Evolutionary conservation across 2,329 filamentous ascomycete species (phyloP).

Genomic region (Aspergillus pseudoviridinutans): DNA sequence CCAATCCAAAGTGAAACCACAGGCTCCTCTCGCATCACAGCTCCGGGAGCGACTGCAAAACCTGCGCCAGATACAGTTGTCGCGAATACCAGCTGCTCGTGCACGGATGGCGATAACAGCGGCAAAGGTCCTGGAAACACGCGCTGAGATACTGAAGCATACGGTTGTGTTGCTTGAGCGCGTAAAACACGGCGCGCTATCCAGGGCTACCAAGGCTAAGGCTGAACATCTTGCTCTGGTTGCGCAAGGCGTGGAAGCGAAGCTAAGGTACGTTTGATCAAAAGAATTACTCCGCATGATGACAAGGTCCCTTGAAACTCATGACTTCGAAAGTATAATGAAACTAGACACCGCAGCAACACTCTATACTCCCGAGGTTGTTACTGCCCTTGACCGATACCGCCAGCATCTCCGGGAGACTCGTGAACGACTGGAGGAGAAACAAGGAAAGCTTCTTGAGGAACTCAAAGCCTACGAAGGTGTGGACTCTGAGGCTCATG

Average conservation of each 20-base stretch:
- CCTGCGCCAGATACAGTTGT: constrained; percentile 30
- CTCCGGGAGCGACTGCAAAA: constrained; percentile 23
- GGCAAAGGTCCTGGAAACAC: constrained; percentile 29
- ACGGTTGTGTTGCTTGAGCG: constrained; percentile 39
- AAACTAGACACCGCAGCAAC: constrained; percentile 33
- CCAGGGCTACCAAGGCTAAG: constrained; percentile 34
- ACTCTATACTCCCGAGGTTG: constrained; percentile 37
- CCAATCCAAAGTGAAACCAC: constrained; percentile 5
- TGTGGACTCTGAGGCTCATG: constrained; percentile 14
- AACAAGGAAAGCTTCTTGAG: constrained; percentile 23
- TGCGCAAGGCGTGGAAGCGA: constrained; percentile 35
- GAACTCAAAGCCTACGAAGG: constrained; percentile 35
- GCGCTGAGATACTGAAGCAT: constrained; percentile 33
- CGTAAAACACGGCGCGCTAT: constrained; percentile 35
- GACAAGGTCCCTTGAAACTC: not conserved
- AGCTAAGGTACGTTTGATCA: constrained; percentile 31
- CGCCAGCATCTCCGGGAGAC: constrained; percentile 29
- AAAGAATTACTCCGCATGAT: not conserved
- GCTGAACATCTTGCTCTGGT: constrained; percentile 39
- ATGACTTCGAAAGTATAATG: constrained; percentile 26
- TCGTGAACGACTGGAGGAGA: constrained; percentile 27
- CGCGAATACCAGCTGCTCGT: constrained; percentile 30
- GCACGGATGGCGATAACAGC: constrained; percentile 33
- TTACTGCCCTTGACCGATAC: constrained; percentile 31
- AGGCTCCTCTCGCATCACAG: constrained; percentile 22